Conservation (phyloP, 1,139 yeast genomes). For the Meyerozyma elateridarum region DNA sequence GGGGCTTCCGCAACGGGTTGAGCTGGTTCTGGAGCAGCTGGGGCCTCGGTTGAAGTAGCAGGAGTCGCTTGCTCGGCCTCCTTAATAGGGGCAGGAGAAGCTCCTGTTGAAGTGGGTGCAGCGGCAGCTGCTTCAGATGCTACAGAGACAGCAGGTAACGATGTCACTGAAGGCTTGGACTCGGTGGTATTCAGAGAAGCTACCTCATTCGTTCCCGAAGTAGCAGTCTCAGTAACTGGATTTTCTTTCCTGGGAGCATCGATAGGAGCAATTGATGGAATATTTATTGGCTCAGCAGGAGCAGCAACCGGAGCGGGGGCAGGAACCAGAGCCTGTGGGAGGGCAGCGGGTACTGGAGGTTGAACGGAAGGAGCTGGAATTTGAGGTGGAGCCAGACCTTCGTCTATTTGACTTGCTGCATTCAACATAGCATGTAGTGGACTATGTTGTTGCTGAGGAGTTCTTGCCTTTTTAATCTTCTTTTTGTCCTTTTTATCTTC, state of each 20-base stretch:
- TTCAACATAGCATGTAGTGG: constrained; percentile 27
- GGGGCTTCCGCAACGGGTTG: neutral
- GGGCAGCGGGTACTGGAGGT: constrained; percentile 9
- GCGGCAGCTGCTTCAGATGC: constrained; percentile 6
- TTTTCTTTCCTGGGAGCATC: constrained; percentile 6
- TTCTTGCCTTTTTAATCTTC: constrained; percentile 16
- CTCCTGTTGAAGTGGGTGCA: constrained; percentile 4
- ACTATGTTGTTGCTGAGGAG: constrained; percentile 14
- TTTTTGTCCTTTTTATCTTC: constrained; percentile 31
- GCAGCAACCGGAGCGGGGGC: constrained; percentile 11
- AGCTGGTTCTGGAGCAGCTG: neutral
- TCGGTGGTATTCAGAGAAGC: constrained; percentile 7
- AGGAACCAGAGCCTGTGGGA: constrained; percentile 11
- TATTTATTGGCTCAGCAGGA: constrained; percentile 1
- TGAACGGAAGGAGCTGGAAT: constrained; percentile 9
- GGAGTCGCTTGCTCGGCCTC: neutral
- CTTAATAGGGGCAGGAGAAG: neutral
- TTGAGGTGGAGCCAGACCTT: constrained; percentile 6
- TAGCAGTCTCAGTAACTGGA: constrained; percentile 8
- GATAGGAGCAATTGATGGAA: neutral
- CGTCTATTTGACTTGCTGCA: constrained; percentile 21
- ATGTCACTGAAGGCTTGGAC: constrained; percentile 9
- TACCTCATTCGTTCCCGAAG: constrained; percentile 6
- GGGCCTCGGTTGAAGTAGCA: neutral
- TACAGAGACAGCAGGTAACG: constrained; percentile 7